A percentile compares a stretch with the other conserved stretches of the same genome.
phyloP scores from a whole-genome alignment of 768 basidiomycete species.

The Filobasidium floriforme region DNA sequence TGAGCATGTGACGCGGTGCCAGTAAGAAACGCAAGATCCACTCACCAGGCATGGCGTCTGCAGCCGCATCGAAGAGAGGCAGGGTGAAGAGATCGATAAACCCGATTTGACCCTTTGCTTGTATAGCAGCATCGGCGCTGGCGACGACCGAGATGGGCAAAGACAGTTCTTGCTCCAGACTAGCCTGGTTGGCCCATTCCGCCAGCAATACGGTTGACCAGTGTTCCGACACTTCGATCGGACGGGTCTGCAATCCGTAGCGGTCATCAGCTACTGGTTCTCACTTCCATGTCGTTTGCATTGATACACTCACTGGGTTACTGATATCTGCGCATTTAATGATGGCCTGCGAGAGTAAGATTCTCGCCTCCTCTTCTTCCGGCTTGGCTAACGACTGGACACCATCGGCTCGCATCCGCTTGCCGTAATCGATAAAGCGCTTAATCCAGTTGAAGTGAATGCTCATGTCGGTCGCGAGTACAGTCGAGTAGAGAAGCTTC shows the following conservation, averaged over 20 bases:
- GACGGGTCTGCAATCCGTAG: constrained; percentile 61
- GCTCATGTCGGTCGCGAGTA: constrained; percentile 92
- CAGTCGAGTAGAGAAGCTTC: constrained; percentile 67
- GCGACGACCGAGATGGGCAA: constrained; percentile 58
- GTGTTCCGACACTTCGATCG: constrained; percentile 78
- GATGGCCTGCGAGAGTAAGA: constrained; percentile 76
- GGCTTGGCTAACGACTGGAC: constrained; percentile 29
- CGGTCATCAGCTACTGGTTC: constrained; percentile 1
- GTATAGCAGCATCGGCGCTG: constrained; percentile 55
- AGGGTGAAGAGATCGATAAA: constrained; percentile 76
- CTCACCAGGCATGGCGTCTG: constrained; percentile 66
- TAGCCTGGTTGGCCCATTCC: constrained; percentile 86
- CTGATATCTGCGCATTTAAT: constrained; percentile 98
- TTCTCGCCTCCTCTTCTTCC: constrained; percentile 52
- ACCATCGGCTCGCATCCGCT: constrained; percentile 46
- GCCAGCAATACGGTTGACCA: constrained; percentile 83
- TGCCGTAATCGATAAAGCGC: constrained; percentile 51
- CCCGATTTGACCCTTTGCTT: constrained; percentile 76
- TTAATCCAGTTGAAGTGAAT: constrained; percentile 79
- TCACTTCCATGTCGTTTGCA: neutral
- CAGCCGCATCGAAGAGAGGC: constrained; percentile 71
- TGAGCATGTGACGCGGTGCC: neutral
- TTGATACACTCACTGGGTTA: constrained; percentile 68
- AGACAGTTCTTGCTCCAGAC: constrained; percentile 70
- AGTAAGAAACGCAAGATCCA: constrained; percentile 15